Base-by-base conservation (phyloP, 2,329 filamentous ascomycete species). In the Aspergillus pseudoglaucus region DNA sequence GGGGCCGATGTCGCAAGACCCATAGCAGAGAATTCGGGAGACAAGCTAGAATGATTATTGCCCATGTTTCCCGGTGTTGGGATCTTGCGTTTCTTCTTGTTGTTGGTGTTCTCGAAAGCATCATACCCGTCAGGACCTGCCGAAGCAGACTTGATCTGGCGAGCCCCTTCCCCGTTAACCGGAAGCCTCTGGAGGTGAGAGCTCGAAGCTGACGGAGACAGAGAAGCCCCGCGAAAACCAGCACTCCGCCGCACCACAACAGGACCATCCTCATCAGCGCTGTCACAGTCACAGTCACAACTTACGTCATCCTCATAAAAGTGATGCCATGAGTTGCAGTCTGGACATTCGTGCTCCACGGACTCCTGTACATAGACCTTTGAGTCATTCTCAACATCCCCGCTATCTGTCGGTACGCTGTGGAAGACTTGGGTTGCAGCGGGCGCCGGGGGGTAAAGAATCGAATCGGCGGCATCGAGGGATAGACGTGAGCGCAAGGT, bases 31-130 rank as follows among this genome's bases (percentile, higher is more conserved):
- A 86, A 75, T 55, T 86, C 83, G 23, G 80, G 76, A 14, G 81
- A 82, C 45, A 87, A 68, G 48, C 74, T 72, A 54, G 75, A 74
- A 53, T 82, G 75, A 61, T 82, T 79, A 53, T 75, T 70, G 47
- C 73, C 80, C 12, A 83, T 76, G 59, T 88, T 87, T 15, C 88
- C 87, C 8, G 88, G 89, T 0, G 90, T 90, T 0, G 93, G 93
- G 33, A 98, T 97, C 72, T 98, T 98, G 57, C 93, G 82, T 70
- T 98, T 97, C 75, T 97, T 98, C 72, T 98, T 98, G 66, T 98
- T 98, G 68, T 95, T 97, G 32, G 89, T 95, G 61, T 97, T 97
- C 69, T 98, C 93, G 60, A 96, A 95, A 6, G 89, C 93, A 67
- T 98, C 93, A 66, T 97, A 97, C 12, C 90, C 90, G 65, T 97